These are phyloP conservation scores for Saturnispora saitoi DNA, from an alignment of 805 yeast genomes.

Conservation along the genomic window DNA sequence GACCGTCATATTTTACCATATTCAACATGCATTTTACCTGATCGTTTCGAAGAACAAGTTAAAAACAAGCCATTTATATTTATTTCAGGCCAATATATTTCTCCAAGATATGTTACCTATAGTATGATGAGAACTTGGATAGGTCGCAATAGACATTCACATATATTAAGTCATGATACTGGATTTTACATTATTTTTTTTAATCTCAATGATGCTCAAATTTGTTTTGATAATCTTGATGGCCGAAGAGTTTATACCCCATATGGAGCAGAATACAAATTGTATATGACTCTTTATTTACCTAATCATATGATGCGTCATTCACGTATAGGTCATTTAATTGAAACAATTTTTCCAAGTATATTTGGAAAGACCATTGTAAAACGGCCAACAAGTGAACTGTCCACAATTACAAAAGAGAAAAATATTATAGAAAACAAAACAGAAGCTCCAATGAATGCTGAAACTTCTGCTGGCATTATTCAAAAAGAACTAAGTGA, in stretches of 20 bases:
- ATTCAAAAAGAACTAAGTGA: constrained; percentile 56
- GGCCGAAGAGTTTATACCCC: constrained; percentile 36
- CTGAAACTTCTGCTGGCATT: constrained; percentile 50
- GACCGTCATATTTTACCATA: constrained; percentile 26
- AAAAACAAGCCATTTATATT: constrained; percentile 51
- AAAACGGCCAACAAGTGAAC: not conserved
- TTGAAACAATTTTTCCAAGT: constrained; percentile 2
- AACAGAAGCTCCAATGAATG: constrained; percentile 22
- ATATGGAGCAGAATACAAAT: constrained; percentile 30
- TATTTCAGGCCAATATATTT: constrained; percentile 42
- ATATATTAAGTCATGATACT: constrained; percentile 49
- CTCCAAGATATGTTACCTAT: constrained; percentile 39
- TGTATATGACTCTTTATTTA: constrained; percentile 51
- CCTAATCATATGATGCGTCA: constrained; percentile 33
- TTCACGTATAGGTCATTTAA: constrained; percentile 24
- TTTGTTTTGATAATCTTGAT: constrained; percentile 53
- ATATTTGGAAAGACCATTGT: not conserved
- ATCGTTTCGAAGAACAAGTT: constrained; percentile 39
- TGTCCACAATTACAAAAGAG: not conserved
- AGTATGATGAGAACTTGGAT: constrained; percentile 53
- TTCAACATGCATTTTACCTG: constrained; percentile 33
- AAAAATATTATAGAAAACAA: not conserved
- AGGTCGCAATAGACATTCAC: constrained; percentile 54
- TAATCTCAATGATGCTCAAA: constrained; percentile 45
- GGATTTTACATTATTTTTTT: constrained; percentile 73